A percentile compares a stretch with the other conserved stretches of the same genome.
These are phyloP conservation scores for Stephanodiscus triporus DNA, from an alignment of 108 stramenopile genomes.

Conservation along the genomic window DNA sequence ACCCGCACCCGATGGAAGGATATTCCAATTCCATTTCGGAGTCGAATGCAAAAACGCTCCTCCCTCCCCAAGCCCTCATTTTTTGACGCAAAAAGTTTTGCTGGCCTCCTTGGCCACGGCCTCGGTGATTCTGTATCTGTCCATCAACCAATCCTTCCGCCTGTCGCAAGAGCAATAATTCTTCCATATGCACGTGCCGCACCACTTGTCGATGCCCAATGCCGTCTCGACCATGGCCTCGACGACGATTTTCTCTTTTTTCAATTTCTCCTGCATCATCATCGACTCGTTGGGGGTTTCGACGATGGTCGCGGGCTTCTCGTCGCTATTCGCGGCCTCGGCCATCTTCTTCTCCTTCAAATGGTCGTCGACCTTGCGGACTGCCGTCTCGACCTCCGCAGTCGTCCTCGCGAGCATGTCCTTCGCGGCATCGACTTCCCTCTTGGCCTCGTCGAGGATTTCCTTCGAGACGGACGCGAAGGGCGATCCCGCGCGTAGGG, in stretches of 20 bases:
- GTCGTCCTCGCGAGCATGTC: neutral
- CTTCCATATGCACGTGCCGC: neutral
- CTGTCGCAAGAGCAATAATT: neutral
- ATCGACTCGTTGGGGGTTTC: constrained; percentile 4
- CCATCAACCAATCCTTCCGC: neutral
- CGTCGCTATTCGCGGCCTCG: neutral
- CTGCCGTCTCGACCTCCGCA: constrained; percentile 1
- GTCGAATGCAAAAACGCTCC: neutral
- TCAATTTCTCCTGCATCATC: neutral
- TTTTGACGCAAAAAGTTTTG: neutral
- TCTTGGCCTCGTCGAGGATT: neutral
- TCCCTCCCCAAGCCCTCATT: neutral
- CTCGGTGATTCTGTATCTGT: neutral
- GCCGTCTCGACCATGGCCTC: constrained; percentile 3
- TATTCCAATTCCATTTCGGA: too few species aligned
- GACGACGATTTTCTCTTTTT: constrained; percentile 9
- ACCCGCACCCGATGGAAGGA: too few species aligned
- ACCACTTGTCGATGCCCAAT: constrained; percentile 10
- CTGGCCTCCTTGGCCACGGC: neutral
- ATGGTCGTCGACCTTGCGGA: neutral
- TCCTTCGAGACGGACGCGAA: neutral
- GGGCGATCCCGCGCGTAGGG: neutral
- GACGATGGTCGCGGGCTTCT: neutral
- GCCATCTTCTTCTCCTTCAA: neutral
- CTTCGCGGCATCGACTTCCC: neutral